phyloP scores from a whole-genome alignment of 2,329 filamentous ascomycete species.

The Claviceps capensis region DNA sequence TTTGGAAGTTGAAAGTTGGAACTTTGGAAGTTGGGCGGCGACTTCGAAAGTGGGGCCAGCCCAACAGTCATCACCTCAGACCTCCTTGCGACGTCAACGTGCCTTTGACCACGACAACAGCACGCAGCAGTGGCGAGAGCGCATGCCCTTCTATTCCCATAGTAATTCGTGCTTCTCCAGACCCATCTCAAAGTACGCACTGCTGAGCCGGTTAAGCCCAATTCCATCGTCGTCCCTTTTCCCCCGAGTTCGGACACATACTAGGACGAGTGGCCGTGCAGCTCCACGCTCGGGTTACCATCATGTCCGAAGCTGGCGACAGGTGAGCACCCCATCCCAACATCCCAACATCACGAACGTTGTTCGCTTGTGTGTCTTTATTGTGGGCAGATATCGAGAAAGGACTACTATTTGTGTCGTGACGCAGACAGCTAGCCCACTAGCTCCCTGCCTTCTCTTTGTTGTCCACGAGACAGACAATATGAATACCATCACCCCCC shows the following conservation, averaged over 20 bases:
- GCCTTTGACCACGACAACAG: background rate
- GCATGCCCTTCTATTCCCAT: background rate
- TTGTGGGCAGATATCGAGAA: background rate
- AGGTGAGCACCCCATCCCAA: conserved; percentile 10
- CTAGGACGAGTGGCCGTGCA: background rate
- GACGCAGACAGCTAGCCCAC: background rate
- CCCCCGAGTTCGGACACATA: background rate
- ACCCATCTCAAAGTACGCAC: background rate
- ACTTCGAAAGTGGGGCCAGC: no score
- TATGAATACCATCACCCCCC: background rate
- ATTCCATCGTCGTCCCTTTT: background rate
- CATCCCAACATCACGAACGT: no score
- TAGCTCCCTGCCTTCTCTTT: background rate
- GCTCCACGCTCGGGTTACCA: conserved; percentile 7
- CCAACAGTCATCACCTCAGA: background rate
- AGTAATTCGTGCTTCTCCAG: background rate
- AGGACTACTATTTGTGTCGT: background rate
- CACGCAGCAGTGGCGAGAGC: background rate
- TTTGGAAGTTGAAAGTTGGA: no score
- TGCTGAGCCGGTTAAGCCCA: background rate
- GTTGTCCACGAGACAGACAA: background rate
- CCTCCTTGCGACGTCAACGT: background rate
- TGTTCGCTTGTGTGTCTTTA: background rate
- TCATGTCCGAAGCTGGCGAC: conserved; percentile 21
- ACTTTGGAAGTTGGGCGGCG: no score